phyloP scores from a whole-genome alignment of 2,329 filamentous ascomycete genomes.

The Cryphonectria naterciae region DNA sequence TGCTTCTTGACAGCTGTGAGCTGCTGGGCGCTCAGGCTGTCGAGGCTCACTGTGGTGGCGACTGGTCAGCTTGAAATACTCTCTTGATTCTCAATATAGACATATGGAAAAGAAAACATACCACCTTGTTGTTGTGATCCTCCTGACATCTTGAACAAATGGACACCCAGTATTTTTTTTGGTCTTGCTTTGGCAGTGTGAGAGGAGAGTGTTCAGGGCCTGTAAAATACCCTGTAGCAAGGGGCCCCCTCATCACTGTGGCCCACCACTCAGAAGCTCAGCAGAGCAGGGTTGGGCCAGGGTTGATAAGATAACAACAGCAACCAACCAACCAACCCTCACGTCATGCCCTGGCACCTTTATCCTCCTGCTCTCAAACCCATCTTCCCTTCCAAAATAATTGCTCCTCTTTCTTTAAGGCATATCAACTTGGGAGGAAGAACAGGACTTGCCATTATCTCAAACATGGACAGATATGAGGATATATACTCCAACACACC shows the following conservation, averaged over 20 bases:
- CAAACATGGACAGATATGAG: constrained; percentile 28
- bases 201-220: neutral
- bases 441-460: neutral
- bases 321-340: neutral
- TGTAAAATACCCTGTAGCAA: neutral
- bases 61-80: neutral
- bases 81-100: neutral
- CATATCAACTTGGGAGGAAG: neutral
- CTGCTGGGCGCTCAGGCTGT: constrained; percentile 79
- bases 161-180: neutral
- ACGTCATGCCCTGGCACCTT: constrained; percentile 3
- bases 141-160: constrained; percentile 28
- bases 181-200: neutral
- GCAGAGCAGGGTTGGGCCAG: neutral
- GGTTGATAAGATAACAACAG: constrained; percentile 11
- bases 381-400: neutral
- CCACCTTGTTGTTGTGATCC: constrained; percentile 29
- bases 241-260: neutral
- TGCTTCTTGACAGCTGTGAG: constrained; percentile 93
- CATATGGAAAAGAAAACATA: neutral
- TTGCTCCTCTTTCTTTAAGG: neutral
- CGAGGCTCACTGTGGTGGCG: constrained; percentile 60
- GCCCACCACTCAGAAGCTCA: constrained; percentile 3
- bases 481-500: constrained; percentile 57
- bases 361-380: neutral